Evolutionary conservation across 768 basidiomycete species (phyloP), one percentile per base, ranked within the genome.

Genomic region (Psilocybe subaeruginosa): DNA sequence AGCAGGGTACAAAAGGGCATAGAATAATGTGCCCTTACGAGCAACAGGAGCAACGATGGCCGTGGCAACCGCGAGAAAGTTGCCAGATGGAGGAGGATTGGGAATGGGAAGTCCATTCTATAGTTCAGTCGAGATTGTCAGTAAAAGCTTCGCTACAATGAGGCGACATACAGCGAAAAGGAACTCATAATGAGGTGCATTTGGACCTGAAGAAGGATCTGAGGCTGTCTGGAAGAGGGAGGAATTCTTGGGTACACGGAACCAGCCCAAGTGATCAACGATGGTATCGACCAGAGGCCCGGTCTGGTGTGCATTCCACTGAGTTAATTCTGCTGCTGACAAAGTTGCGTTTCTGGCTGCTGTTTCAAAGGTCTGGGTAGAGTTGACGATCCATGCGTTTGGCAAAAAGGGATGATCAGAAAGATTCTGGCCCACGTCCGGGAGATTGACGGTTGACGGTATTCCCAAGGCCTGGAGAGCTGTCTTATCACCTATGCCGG

Each of bases 391-490:
- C 35, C 64, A 76, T 4, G 62, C 54, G 39, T 62, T 65, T 2
- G 63, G 50, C 9, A 64, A 57, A 29, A 66, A 37, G 31, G 70
- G 64, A 41, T 79, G 78, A 45, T 79, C 77, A 11, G 69, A 58
- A 3, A 77, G 62, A 56, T 77, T 76, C 57, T 73, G 64, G 9
- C 78, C 78, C 19, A 79, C 78, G 23, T 69, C 67, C 2, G 77
- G 78, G 12, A 74, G 63, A 61, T 77, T 31, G 27, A 74, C 56
- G 8, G 74, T 61, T 6, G 74, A 56, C 3, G 59, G 35, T 30
- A 78, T 68, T 1, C 70, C 71, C 16, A 72, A 39, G 8, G 53
- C 39, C 8, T 46, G 23, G 8, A 78, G 70, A 6, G 68, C 60
- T 2, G 61, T 51, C 16, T 65, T 64, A 56, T 73, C 66, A 8